Conservation (phyloP, 2,329 filamentous ascomycete genomes). For the Colletotrichum plurivorum region DNA sequence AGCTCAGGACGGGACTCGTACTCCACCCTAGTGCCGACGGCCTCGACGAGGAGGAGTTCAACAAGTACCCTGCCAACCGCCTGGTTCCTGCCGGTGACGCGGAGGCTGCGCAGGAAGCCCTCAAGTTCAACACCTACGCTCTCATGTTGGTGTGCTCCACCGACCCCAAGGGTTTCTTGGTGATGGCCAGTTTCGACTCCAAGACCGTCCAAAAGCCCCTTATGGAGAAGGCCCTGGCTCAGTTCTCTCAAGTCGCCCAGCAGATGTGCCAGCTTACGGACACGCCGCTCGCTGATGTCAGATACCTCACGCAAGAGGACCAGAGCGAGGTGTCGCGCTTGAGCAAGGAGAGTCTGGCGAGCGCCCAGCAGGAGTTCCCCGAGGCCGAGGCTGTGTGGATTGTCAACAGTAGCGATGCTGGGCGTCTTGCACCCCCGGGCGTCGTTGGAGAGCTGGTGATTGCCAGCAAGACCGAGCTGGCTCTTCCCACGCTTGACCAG, state of each 20-base stretch:
- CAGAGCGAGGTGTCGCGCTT: constrained; percentile 49
- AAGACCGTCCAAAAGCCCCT: constrained; percentile 66
- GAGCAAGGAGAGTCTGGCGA: constrained; percentile 44
- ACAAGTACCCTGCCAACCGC: constrained; percentile 59
- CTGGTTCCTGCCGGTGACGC: constrained; percentile 69
- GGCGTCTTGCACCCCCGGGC: constrained; percentile 55
- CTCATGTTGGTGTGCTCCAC: constrained; percentile 77
- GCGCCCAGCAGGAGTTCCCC: constrained; percentile 44
- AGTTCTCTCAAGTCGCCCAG: constrained; percentile 66
- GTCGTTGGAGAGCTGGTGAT: constrained; percentile 61
- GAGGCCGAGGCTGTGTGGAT: constrained; percentile 54
- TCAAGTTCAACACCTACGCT: constrained; percentile 72
- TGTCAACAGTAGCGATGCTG: constrained; percentile 52
- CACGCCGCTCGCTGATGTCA: constrained; percentile 51
- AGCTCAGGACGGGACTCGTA: constrained; percentile 68
- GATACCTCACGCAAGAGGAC: constrained; percentile 53
- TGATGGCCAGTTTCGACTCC: constrained; percentile 77
- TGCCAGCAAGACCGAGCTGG: constrained; percentile 47
- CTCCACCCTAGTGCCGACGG: constrained; percentile 62
- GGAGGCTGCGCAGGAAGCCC: constrained; percentile 71
- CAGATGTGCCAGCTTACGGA: constrained; percentile 60
- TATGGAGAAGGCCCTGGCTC: constrained; percentile 67
- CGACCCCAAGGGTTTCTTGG: constrained; percentile 66
- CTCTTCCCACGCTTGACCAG: constrained; percentile 44
- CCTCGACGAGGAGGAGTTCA: constrained; percentile 48